Conservation (phyloP, 176 grass and related monocot genomes). For the Hordeum marinum region DNA sequence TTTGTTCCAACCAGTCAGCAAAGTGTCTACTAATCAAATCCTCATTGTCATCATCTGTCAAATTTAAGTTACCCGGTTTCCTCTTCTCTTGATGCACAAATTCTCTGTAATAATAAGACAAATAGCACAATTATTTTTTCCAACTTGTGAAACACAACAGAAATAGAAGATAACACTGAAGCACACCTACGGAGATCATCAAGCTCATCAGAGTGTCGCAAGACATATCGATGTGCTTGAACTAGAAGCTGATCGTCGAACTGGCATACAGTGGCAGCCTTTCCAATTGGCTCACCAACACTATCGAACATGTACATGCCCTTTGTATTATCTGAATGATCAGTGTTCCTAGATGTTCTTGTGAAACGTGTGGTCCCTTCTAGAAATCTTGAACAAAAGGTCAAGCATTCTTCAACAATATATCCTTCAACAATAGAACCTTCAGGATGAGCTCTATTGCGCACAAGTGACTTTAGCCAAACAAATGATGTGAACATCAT, state of each 20-base stretch:
- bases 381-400: slow-evolving; percentile 26
- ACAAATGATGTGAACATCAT: neutral
- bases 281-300: neutral
- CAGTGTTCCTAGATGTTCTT: neutral
- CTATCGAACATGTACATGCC: neutral
- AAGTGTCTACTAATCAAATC: neutral
- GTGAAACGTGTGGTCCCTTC: neutral
- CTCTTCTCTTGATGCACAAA: neutral
- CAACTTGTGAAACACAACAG: neutral
- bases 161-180: neutral
- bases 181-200: neutral
- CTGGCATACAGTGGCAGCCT: neutral
- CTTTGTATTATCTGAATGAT: neutral
- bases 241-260: neutral
- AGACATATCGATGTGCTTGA: slow-evolving; percentile 10
- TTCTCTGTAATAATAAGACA: neutral
- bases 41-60: neutral
- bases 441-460: slow-evolving; percentile 12
- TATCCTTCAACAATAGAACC: slow-evolving; percentile 38
- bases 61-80: neutral
- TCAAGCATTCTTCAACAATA: slow-evolving; percentile 12
- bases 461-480: slow-evolving; percentile 7
- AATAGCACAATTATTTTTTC: neutral
- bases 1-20: neutral
- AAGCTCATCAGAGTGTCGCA: neutral